Percentiles rank a stretch among this genome's conserved stretches.
phyloP scores from a whole-genome alignment of 2,329 filamentous ascomycete species.

The Grosmannia huntii region DNA sequence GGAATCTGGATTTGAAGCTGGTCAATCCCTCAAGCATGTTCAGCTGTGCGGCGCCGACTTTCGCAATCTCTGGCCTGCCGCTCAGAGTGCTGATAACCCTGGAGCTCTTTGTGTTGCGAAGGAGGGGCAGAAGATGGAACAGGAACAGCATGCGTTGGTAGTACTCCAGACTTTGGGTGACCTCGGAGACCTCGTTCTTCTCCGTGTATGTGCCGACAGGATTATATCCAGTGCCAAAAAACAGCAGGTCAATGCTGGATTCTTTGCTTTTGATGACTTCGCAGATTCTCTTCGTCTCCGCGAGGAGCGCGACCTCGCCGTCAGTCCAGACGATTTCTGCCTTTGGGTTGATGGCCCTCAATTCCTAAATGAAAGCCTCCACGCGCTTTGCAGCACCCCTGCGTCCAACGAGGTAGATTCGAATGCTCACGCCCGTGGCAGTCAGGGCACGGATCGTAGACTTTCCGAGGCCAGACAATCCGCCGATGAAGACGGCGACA shows the following conservation, averaged over 20 bases:
- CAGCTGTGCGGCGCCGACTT: slow-evolving; percentile 21
- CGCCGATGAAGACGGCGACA: slow-evolving; percentile 30
- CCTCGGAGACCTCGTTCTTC: slow-evolving; percentile 1
- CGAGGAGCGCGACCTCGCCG: slow-evolving; percentile 30
- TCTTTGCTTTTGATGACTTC: slow-evolving; percentile 25
- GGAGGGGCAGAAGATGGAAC: slow-evolving; percentile 25
- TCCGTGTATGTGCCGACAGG: slow-evolving; percentile 22
- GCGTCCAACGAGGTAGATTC: slow-evolving; percentile 31
- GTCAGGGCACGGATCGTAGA: slow-evolving; percentile 25
- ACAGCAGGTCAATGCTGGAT: slow-evolving; percentile 27
- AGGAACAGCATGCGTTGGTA: slow-evolving; percentile 31
- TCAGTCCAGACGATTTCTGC: slow-evolving; percentile 29
- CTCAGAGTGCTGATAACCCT: slow-evolving; percentile 22
- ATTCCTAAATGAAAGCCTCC: slow-evolving; percentile 22
- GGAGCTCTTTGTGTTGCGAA: slow-evolving; percentile 17
- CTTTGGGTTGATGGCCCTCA: slow-evolving; percentile 22
- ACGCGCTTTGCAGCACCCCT: slow-evolving; percentile 19
- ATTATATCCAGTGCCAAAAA: slow-evolving; percentile 30
- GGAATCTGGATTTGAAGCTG: slow-evolving; percentile 18
- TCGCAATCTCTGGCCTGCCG: slow-evolving; percentile 19
- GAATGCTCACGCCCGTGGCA: slow-evolving; percentile 19
- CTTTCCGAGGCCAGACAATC: slow-evolving; percentile 33
- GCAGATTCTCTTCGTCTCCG: slow-evolving; percentile 26
- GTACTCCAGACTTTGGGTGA: slow-evolving; percentile 19
- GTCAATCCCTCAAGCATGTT: slow-evolving; percentile 20